Evolutionary conservation across 2,329 filamentous ascomycete genomes (phyloP), one percentile per base, ranked within the genome.

Genomic region (Fusarium oxysporum): DNA sequence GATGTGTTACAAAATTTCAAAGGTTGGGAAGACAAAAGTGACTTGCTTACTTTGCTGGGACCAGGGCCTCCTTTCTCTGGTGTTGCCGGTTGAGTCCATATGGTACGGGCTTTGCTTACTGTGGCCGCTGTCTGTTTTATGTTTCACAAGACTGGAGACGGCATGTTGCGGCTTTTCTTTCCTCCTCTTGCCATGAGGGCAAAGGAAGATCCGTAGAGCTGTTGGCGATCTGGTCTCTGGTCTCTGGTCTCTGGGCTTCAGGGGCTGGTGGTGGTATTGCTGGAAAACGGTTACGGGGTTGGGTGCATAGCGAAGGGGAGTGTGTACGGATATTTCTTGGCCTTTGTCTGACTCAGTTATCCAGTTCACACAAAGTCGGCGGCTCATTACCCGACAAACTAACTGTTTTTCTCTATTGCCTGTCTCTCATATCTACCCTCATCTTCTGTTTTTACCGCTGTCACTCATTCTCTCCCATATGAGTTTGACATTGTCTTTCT

Each of bases 241-340:
- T 33, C 48, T 35, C 14, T 32, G 28, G 23, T 37, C 35, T 60
- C 51, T 55, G 51, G 66, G 62, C 67, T 68, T 71, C 48, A 71
- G 50, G 71, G 76, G 72, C 74, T 68, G 76, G 63, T 70, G 78
- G 79, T 74, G 75, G 78, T 79, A 77, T 82, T 83, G 83, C 83
- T 83, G 85, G 82, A 83, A 80, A 81, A 78, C 78, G 80, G 79
- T 81, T 79, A 75, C 72, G 80, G 76, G 77, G 77, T 77, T 77
- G 78, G 81, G 80, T 83, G 82, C 82, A 84, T 84, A 84, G 82
- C 82, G 82, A 82, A 80, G 80, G 81, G 81, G 81, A 82, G 82
- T 82, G 81, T 81, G 81, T 82, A 80, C 78, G 78, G 82, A 77
- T 81, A 80, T 80, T 80, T 78, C 78, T 81, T 82, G 80, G 80